Base-by-base conservation (phyloP, 495 filamentous ascomycete species). In the Amphirosellinia nigrospora region DNA sequence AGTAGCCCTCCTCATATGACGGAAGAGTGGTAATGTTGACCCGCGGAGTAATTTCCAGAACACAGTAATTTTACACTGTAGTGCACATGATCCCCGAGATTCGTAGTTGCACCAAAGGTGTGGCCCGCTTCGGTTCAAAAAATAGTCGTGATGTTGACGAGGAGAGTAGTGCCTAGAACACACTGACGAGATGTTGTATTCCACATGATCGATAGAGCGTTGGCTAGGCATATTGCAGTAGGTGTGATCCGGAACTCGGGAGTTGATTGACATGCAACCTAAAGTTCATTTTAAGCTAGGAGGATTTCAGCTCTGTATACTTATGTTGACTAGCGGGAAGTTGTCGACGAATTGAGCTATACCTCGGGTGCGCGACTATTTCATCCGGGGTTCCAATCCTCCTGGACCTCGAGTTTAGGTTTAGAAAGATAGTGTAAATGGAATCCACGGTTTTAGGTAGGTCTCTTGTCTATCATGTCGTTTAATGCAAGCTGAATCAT, bases 11-110 rank as follows among this genome's bases (percentile, higher is more conserved):
- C 53, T 36, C 28, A 58, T 36, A 4, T 36, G 9, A 10, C n/a
- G 19, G 15, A 46, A 34, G 53, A 58, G 15, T 58, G 28, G n/a
- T 7, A 58, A 58, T n/a, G 15, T 58, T n/a, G 3, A 30, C 53
- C 34, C 34, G 30, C 16, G 36, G 53, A n/a, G 32, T 11, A n/a
- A n/a, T 36, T 4, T 15, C 30, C 16, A 34, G 15, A 11, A 36
- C 53, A 34, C 19, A 2, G 30, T 56, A n/a, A 56, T 58, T 19
- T 11, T 19, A 21, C 19, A 30, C 53, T 34, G 28, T 58, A 58
- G 28, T 36, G 19, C 53, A 34, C 53, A 58, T 58, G 53, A 58
- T 34, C 53, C 32, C 15, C 53, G 34, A 10, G 53, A 58, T 58
- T 21, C 0, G 30, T 8, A 19, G 32, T 58, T 36, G 15, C 28